Evolutionary conservation across 2,329 filamentous ascomycete species (phyloP).

Genomic region (Cadophora luteo-olivacea): DNA sequence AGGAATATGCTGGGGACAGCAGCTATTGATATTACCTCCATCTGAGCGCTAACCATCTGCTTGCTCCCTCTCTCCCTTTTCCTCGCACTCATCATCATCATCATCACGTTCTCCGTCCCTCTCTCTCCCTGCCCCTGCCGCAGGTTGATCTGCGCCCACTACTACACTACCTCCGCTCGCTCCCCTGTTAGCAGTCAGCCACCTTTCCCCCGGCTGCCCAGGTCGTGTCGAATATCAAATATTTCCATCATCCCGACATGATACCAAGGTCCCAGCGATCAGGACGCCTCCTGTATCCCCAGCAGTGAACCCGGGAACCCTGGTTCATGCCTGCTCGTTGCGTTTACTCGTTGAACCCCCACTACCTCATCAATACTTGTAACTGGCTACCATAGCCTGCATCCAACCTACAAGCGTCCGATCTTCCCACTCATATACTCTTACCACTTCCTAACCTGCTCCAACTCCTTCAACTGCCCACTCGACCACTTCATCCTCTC

Average conservation of each 20-base stretch:
- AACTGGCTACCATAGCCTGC: conserved; percentile 24
- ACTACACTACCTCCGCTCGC: neutral
- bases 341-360: conserved; percentile 26
- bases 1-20: neutral
- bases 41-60: neutral
- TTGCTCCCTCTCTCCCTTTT: neutral
- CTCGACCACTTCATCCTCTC: neutral
- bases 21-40: neutral
- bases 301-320: conserved; percentile 21
- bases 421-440: conserved; percentile 21
- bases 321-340: conserved; percentile 26
- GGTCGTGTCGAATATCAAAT: neutral
- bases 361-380: conserved; percentile 24
- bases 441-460: conserved; percentile 13
- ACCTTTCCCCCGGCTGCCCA: neutral
- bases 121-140: neutral
- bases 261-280: conserved; percentile 25
- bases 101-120: neutral
- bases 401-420: conserved; percentile 23
- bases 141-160: conserved; percentile 23
- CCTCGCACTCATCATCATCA: neutral
- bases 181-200: neutral
- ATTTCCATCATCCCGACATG: conserved; percentile 1
- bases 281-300: conserved; percentile 21
- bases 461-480: neutral